Percentiles rank a stretch among this genome's conserved stretches.
These are phyloP conservation scores for Darksidea phi DNA, from an alignment of 495 filamentous ascomycete genomes.

Conservation along the genomic window DNA sequence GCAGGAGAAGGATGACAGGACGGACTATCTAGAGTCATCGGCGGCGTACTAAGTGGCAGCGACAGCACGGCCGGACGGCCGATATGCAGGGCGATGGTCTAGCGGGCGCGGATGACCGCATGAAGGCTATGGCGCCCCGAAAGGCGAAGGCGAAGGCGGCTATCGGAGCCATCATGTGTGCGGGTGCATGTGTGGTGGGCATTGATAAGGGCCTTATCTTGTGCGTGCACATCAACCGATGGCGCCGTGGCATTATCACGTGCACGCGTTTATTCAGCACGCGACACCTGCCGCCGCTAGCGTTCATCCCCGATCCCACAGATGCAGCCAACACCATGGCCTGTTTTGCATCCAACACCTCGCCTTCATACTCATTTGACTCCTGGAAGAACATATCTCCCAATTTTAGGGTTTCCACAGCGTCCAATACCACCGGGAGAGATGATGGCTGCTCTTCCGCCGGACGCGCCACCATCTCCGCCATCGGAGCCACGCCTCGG, in stretches of 20 bases:
- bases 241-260: too few species aligned
- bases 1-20: conserved; percentile 4
- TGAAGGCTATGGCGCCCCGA: background rate
- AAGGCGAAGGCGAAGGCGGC: too few species aligned
- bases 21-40: conserved; percentile 14
- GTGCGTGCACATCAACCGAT: too few species aligned
- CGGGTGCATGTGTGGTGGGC: background rate
- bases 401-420: too few species aligned
- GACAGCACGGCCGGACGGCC: background rate
- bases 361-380: too few species aligned
- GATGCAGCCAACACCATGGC: too few species aligned
- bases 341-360: too few species aligned
- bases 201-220: conserved; percentile 16
- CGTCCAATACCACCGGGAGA: background rate
- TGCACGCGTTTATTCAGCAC: conserved; percentile 6
- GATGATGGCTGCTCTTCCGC: background rate
- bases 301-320: background rate
- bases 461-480: background rate
- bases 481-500: conserved; percentile 6
- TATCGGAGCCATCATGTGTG: background rate
- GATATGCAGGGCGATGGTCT: conserved; percentile 18
- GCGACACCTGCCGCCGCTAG: conserved; percentile 24
- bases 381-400: too few species aligned
- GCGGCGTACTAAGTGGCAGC: conserved; percentile 13
- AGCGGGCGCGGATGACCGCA: conserved; percentile 20